Evolutionary conservation across 768 basidiomycete genomes (phyloP), one percentile per base, ranked within the genome.

Genomic region (Kwoniella sp.): DNA sequence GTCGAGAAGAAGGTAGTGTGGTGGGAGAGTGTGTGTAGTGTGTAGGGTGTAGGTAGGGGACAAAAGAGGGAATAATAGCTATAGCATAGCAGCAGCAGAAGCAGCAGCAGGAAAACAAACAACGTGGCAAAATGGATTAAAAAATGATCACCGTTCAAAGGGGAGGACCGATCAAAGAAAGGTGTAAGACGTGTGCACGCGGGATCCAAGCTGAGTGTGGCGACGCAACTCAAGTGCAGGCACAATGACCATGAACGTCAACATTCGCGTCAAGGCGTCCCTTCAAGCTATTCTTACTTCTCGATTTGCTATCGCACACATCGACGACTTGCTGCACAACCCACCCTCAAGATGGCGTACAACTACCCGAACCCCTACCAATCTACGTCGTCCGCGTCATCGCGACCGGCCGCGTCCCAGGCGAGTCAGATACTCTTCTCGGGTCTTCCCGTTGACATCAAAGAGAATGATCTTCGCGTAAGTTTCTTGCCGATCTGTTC

Each of bases 371-470:
- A 67, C 54, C 66, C 66, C 29, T 62, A 67, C 45, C 66, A 67
- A 41, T 41, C 59, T 12, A 26, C 60, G 17, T 57, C 58, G 20
- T 31, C 58, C 9, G 45, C 51, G 20, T 26, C 60, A 9, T 34
- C 58, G 23, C 50, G 57, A 1, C 12, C 66, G 9, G 53, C 31
- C 58, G 59, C 34, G 2, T 45, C 51, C 20, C 56, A 58, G 45
- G 50, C 65, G 22, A 41, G 66, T 31, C 71, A 73, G 45, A 61
- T 75, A 23, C 59, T 75, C 20, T 71, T 75, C 38, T 61, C 67
- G 9, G 74, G 74, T 15, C 53, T 75, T 8, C 74, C 74, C 5
- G 38, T 63, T 7, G 74, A 75, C 48, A 70, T 73, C 8, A 41
- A 45, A 4, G 72, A 71, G 58, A 61, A 58, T 7, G 69, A 71